phyloP scores from a whole-genome alignment of 768 basidiomycete species.

The Hypholoma sublateritium region DNA sequence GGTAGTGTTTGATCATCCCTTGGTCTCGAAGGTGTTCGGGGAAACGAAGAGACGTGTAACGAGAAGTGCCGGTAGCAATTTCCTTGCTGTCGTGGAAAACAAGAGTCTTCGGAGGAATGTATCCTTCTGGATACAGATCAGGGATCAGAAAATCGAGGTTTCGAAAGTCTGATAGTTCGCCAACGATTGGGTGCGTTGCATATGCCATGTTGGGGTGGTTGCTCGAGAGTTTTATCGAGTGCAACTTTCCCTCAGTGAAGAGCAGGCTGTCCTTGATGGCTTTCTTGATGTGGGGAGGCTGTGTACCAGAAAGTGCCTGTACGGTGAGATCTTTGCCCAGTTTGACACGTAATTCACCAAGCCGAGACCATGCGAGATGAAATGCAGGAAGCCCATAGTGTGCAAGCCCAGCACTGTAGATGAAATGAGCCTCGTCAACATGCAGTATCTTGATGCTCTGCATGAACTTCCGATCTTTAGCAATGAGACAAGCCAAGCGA shows the following conservation, averaged over 20 bases:
- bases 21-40: constrained; percentile 2
- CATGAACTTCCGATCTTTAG: background rate
- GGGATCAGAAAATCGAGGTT: constrained; percentile 13
- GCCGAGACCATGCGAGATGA: constrained; percentile 22
- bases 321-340: constrained; percentile 8
- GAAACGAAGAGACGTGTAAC: constrained; percentile 12
- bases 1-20: constrained; percentile 24
- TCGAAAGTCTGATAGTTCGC: constrained; percentile 5
- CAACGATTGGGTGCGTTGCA: constrained; percentile 15
- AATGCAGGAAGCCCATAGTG: constrained; percentile 21
- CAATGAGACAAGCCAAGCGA: constrained; percentile 2
- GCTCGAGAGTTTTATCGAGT: constrained; percentile 9
- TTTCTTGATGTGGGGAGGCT: constrained; percentile 22
- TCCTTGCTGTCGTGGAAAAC: constrained; percentile 14
- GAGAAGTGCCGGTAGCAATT: background rate
- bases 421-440: constrained; percentile 25
- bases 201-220: constrained; percentile 15
- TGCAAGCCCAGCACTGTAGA: constrained; percentile 18
- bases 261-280: constrained; percentile 13
- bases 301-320: constrained; percentile 20
- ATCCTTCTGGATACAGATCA: background rate
- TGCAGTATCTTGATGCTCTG: constrained; percentile 4
- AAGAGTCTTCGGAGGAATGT: constrained; percentile 5
- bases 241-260: background rate
- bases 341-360: constrained; percentile 12